Conservation (phyloP, 441 rosid species). For the Heliophila coronopifolia region DNA sequence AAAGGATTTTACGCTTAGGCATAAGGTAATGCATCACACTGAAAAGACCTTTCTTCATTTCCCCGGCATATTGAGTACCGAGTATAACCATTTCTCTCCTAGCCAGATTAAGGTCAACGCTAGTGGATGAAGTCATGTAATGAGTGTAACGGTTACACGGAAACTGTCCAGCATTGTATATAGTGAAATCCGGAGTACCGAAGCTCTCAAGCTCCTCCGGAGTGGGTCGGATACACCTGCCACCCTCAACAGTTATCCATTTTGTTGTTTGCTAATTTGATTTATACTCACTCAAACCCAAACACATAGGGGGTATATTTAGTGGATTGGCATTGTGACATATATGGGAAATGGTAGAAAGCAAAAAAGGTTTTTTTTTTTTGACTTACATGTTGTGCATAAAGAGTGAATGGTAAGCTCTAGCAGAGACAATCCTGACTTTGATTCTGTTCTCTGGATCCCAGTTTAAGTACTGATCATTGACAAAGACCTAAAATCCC, state of each 20-base stretch:
- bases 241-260: slow-evolving; percentile 53
- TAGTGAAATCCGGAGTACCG: slow-evolving; percentile 98
- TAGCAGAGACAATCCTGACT: slow-evolving; percentile 93
- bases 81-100: slow-evolving; percentile 99
- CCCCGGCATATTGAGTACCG: slow-evolving; percentile 98
- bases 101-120: slow-evolving; percentile 88
- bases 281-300: neutral
- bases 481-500: slow-evolving; percentile 61
- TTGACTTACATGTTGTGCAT: slow-evolving; percentile 99
- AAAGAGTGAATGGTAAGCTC: slow-evolving; percentile 95
- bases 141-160: slow-evolving; percentile 98
- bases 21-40: slow-evolving; percentile 98
- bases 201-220: slow-evolving; percentile 96
- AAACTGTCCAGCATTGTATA: slow-evolving; percentile 97
- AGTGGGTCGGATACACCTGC: slow-evolving; percentile 99
- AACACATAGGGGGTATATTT: neutral
- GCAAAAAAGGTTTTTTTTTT: neutral
- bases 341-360: neutral
- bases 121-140: slow-evolving; percentile 98
- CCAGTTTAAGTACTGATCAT: slow-evolving; percentile 91
- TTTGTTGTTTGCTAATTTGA: slow-evolving; percentile 28
- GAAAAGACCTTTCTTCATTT: slow-evolving; percentile 99
- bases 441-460: slow-evolving; percentile 78
- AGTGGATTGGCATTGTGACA: neutral
- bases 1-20: slow-evolving; percentile 96